Conservation (phyloP, 2,329 filamentous ascomycete genomes). For the Passalora sequoiae region DNA sequence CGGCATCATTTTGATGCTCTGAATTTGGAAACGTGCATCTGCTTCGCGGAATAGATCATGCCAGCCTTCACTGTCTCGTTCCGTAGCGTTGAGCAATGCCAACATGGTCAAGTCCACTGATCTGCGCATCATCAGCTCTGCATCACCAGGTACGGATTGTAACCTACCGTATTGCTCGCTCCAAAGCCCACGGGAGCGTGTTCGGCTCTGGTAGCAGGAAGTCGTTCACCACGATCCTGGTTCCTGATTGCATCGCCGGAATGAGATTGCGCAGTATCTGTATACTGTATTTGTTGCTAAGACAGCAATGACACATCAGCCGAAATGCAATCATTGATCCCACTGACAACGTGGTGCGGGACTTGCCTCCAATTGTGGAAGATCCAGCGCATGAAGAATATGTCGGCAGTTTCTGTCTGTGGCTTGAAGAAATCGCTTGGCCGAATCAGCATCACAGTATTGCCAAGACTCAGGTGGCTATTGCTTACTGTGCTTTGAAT, state of each 20-base stretch:
- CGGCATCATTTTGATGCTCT: constrained; percentile 7
- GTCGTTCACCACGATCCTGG: constrained; percentile 24
- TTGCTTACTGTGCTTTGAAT: constrained; percentile 3
- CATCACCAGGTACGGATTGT: background rate
- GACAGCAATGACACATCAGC: no score
- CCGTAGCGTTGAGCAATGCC: constrained; percentile 5
- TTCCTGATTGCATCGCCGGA: constrained; percentile 17
- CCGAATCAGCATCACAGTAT: background rate
- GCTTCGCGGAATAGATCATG: constrained; percentile 5
- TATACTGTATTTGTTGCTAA: constrained; percentile 16
- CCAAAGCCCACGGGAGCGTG: background rate
- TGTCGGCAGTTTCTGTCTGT: constrained; percentile 28
- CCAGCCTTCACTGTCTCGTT: constrained; percentile 6
- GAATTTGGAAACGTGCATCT: constrained; percentile 5
- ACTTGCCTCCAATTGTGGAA: constrained; percentile 27
- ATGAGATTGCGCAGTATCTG: constrained; percentile 19
- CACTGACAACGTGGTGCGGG: no score
- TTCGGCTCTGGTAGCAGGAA: constrained; percentile 14
- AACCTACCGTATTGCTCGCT: constrained; percentile 5
- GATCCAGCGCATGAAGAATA: constrained; percentile 24
- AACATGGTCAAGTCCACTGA: constrained; percentile 9
- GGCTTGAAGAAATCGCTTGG: constrained; percentile 27
- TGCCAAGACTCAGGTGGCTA: background rate
- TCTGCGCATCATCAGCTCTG: background rate
- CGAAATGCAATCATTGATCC: no score